Evolutionary conservation across 306 rosid species (phyloP).

Genomic region (Delonix regia): DNA sequence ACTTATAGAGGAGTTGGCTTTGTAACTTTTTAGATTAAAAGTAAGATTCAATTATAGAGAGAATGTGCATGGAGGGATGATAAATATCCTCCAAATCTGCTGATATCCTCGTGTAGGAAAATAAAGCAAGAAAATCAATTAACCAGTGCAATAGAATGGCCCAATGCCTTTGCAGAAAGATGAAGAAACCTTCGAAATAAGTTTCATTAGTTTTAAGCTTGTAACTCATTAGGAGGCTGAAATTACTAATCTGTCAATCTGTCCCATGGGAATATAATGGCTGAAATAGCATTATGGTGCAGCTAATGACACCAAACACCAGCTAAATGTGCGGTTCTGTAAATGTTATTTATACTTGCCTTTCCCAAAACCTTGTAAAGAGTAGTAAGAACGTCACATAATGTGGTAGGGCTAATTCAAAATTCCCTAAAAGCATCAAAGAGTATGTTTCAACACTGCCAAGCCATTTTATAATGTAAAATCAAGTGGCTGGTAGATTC

Average conservation of each 20-base stretch:
- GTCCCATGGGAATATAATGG: constrained; percentile 8
- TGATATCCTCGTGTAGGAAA: constrained; percentile 7
- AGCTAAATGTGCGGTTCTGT: not conserved
- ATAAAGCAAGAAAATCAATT: constrained; percentile 11
- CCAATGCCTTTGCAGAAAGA: constrained; percentile 13
- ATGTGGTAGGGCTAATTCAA: not conserved
- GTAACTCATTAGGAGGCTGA: not conserved
- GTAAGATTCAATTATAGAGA: not conserved
- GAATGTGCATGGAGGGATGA: constrained; percentile 13
- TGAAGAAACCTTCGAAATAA: not conserved
- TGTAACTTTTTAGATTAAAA: not conserved
- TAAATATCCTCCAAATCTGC: constrained; percentile 26
- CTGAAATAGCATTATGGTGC: constrained; percentile 15
- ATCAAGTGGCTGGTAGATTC: constrained; percentile 1
- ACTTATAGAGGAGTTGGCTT: constrained; percentile 22
- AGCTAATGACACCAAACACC: not conserved
- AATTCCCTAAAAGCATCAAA: not conserved
- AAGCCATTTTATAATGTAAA: not conserved
- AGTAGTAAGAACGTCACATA: constrained; percentile 13
- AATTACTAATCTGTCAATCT: not conserved
- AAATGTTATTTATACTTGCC: not conserved
- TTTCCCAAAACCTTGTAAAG: not conserved
- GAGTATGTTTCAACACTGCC: constrained; percentile 5
- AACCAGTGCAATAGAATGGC: constrained; percentile 1
- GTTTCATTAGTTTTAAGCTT: not conserved